Base-by-base conservation (phyloP, 2,329 filamentous ascomycete species). In the Ophiostoma triangulosporum region DNA sequence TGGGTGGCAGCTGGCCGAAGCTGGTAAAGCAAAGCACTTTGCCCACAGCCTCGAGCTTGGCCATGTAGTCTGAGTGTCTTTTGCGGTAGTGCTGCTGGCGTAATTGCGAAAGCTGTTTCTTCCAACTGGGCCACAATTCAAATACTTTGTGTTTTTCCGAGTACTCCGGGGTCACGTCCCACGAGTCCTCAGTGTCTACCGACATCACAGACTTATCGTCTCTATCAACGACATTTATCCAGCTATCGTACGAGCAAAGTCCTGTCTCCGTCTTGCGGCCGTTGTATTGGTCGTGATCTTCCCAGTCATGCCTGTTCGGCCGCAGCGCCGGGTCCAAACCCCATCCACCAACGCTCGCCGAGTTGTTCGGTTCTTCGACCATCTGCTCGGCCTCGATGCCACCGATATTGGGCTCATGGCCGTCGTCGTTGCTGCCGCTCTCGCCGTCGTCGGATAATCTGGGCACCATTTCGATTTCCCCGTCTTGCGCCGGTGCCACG, bases 1-100 rank as follows among this genome's bases (percentile, higher is more conserved):
- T 57, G 0, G 52, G 11, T 8, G 58, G 58, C 51, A 60, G 48
- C 17, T 36, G 40, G 9, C 14, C 2, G 11, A 60, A 60, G 20
- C 53, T 50, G 7, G 54, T 20, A 24, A 48, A 48, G 12, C 33
- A 54, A 14, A 60, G 57, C 6, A 35, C 12, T 22, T 43, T 43
- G 9, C 20, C 38, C 11, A 24, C 20, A 4, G 20, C 31, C 1
- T 32, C 29, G 14, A 9, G 15, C 20, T 12, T 14, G n/a, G 35
- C 26, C 20, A 12, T 14, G 22, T 48, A 27, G 3, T 17, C 1
- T 8, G 2, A 3, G 6, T 45, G 27, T 29, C 31, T 14, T 5
- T 7, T 11, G 11, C 20, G 26, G 15, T 38, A 4, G 3, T n/a
- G 15, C 5, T 4, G 9, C 24, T 46, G 43, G 20, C 38, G 38